Percentiles rank a stretch among this genome's conserved stretches.
Evolutionary conservation across 1,284 basidiomycete species (phyloP).

Genomic region (Rhodofomes roseus): DNA sequence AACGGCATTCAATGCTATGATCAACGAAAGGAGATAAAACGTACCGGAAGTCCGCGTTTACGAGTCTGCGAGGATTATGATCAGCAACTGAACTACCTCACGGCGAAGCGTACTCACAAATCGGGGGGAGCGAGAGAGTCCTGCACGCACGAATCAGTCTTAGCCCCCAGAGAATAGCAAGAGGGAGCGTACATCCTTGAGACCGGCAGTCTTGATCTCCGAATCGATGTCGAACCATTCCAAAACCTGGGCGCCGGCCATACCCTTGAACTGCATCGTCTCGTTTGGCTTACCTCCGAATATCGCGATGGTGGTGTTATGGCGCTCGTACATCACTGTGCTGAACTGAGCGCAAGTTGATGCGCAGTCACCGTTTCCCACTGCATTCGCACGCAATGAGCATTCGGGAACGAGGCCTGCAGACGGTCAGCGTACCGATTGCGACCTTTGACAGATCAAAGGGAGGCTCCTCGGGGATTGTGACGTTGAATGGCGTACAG

Average conservation of each 20-base stretch:
- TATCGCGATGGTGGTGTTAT: conserved; percentile 50
- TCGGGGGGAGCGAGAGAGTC: conserved; percentile 61
- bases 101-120: conserved; percentile 35
- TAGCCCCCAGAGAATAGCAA: not conserved
- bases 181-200: conserved; percentile 44
- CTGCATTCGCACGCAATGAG: conserved; percentile 8
- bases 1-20: not conserved
- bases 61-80: conserved; percentile 33
- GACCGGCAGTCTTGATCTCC: conserved; percentile 59
- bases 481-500: conserved; percentile 37
- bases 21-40: not conserved
- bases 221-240: conserved; percentile 62
- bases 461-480: conserved; percentile 47
- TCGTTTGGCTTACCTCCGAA: conserved; percentile 59
- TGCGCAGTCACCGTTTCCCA: conserved; percentile 51
- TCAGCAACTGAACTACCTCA: not conserved
- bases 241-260: conserved; percentile 64
- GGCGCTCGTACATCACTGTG: conserved; percentile 58
- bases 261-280: conserved; percentile 55
- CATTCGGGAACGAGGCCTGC: not conserved
- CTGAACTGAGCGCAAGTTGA: conserved; percentile 66
- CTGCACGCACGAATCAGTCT: conserved; percentile 24
- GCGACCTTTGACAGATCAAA: conserved; percentile 45
- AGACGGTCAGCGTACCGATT: not conserved
- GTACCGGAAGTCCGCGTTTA: conserved; percentile 47